Conservation (phyloP, 139 green algal genomes). For the Mesotaenium endlicherianum region DNA sequence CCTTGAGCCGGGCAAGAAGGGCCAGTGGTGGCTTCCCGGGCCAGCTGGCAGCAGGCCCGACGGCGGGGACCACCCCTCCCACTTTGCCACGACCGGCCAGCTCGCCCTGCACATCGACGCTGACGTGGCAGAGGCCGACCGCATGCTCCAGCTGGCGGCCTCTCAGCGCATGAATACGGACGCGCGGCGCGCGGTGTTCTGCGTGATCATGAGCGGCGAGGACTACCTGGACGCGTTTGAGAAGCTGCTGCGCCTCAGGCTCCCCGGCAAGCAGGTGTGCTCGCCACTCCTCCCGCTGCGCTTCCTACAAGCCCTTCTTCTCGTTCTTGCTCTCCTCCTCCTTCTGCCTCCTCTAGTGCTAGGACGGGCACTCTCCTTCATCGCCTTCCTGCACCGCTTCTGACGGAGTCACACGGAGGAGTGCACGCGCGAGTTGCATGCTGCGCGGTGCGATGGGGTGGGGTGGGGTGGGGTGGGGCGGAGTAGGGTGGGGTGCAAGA, state of each 20-base stretch:
- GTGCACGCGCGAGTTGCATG: too few species aligned
- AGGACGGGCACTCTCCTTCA: background rate
- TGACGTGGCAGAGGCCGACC: conserved; percentile 26
- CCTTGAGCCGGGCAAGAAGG: conserved; percentile 48
- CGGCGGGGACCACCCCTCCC: background rate
- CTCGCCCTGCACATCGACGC: background rate
- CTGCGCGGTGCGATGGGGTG: too few species aligned
- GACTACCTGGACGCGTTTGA: conserved; percentile 58
- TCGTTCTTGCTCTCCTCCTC: background rate
- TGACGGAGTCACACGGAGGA: too few species aligned
- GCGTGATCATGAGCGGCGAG: conserved; percentile 50
- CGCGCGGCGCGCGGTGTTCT: conserved; percentile 51
- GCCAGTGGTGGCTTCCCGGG: conserved; percentile 51
- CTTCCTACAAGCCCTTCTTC: background rate
- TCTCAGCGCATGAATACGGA: conserved; percentile 59
- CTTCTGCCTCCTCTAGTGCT: background rate
- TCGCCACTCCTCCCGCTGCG: background rate
- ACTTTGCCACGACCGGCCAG: conserved; percentile 4
- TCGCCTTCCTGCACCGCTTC: background rate
- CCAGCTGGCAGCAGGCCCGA: conserved; percentile 28
- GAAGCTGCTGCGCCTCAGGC: conserved; percentile 48
- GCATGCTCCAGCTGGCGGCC: conserved; percentile 49
- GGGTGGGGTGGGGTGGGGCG: too few species aligned
- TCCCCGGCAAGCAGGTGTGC: conserved; percentile 49
- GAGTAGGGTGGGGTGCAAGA: too few species aligned